Percentiles rank a stretch among this genome's conserved stretches.
These are phyloP conservation scores for Colletotrichum tofieldiae DNA, from an alignment of 2,329 filamentous ascomycete species.

Conservation along the genomic window DNA sequence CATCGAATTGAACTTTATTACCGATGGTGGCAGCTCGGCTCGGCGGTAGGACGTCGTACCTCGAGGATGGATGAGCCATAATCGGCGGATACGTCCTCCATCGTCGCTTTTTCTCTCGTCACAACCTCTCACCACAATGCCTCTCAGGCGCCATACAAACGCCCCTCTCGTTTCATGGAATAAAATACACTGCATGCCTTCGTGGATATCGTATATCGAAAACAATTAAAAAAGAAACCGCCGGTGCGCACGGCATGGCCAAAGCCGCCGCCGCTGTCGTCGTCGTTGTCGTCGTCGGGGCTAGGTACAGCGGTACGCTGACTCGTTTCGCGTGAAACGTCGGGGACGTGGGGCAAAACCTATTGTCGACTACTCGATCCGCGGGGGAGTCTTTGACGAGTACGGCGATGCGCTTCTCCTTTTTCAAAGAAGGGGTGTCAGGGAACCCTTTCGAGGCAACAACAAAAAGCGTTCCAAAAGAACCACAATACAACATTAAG, in stretches of 20 bases:
- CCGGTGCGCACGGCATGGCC: background rate
- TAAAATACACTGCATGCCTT: conserved; percentile 27
- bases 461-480: background rate
- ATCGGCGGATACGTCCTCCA: background rate
- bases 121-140: background rate
- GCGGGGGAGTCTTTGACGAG: conserved; percentile 56
- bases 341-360: background rate
- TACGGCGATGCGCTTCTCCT: conserved; percentile 56
- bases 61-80: background rate
- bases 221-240: conserved; percentile 12
- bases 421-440: conserved; percentile 40
- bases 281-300: background rate
- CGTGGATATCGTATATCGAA: conserved; percentile 38
- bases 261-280: background rate
- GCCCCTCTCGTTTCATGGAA: background rate
- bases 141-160: background rate
- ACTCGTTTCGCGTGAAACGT: background rate
- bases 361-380: conserved; percentile 57
- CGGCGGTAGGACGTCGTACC: background rate
- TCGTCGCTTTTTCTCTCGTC: background rate
- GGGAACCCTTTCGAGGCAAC: conserved; percentile 19
- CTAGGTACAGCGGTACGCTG: background rate
- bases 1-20: background rate
- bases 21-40: background rate
- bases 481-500: background rate